Evolutionary conservation across 1,284 basidiomycete species (phyloP).

Genomic region (Abortiporus biennis): DNA sequence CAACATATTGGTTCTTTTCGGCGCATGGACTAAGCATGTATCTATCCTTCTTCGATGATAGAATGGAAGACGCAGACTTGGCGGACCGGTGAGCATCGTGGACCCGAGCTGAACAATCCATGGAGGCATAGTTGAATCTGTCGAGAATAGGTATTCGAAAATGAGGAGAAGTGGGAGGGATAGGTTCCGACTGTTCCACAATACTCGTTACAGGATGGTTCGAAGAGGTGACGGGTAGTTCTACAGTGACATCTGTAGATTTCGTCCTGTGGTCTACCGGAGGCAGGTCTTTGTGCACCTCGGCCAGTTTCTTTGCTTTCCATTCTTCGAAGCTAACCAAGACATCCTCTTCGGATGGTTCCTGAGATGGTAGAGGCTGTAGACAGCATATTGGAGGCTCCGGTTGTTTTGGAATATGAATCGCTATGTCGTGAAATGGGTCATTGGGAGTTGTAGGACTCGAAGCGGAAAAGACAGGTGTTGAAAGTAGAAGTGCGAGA

Average conservation of each 20-base stretch:
- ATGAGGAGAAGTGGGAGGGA: conserved; percentile 43
- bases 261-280: conserved; percentile 15
- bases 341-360: conserved; percentile 50
- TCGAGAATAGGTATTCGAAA: conserved; percentile 66
- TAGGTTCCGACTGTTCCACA: conserved; percentile 9
- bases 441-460: conserved; percentile 45
- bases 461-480: conserved; percentile 21
- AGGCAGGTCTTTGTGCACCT: conserved; percentile 17
- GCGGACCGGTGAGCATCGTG: conserved; percentile 80
- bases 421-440: conserved; percentile 50
- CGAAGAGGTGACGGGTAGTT: conserved; percentile 6
- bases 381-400: conserved; percentile 64
- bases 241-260: conserved; percentile 6
- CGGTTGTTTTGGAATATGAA: conserved; percentile 38
- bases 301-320: conserved; percentile 64
- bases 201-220: not conserved
- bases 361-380: conserved; percentile 42
- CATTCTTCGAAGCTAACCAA: conserved; percentile 88
- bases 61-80: conserved; percentile 80
- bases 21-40: conserved; percentile 98
- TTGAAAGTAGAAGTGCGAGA: conserved; percentile 32
- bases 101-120: conserved; percentile 91
- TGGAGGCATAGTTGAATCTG: conserved; percentile 90
- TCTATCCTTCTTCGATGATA: conserved; percentile 87
- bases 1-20: conserved; percentile 72